Conservation (phyloP, 2,329 filamentous ascomycete species). For the Oidium heveae region DNA sequence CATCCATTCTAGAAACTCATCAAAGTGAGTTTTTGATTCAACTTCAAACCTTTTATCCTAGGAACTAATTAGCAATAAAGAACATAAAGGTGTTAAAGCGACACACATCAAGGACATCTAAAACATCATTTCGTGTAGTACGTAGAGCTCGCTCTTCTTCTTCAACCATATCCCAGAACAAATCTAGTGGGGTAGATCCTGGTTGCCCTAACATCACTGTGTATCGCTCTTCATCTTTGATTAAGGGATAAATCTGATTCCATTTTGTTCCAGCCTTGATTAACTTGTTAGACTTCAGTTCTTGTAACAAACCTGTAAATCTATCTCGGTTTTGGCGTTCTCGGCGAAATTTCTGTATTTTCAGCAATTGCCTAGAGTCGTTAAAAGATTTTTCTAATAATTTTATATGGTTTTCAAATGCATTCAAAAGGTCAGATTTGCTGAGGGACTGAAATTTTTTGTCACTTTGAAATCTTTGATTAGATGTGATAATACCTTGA, state of each 20-base stretch:
- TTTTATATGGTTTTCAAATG: too few relatives aligned
- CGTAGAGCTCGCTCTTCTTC: slow-evolving; percentile 79
- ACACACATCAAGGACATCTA: slow-evolving; percentile 71
- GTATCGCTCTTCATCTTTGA: slow-evolving; percentile 67
- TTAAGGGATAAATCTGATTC: slow-evolving; percentile 49
- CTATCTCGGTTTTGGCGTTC: slow-evolving; percentile 72
- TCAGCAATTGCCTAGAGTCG: too few relatives aligned
- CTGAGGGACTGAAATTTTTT: slow-evolving; percentile 66
- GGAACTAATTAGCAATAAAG: slow-evolving; percentile 15
- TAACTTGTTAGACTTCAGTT: slow-evolving; percentile 49
- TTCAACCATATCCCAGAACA: slow-evolving; percentile 91
- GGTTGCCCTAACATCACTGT: slow-evolving; percentile 56
- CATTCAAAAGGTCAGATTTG: slow-evolving; percentile 81
- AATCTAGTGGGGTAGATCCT: slow-evolving; percentile 65
- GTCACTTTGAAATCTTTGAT: slow-evolving; percentile 52
- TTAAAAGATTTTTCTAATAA: too few relatives aligned
- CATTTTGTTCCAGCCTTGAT: slow-evolving; percentile 83
- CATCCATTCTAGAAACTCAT: slow-evolving; percentile 67
- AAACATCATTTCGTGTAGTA: slow-evolving; percentile 53
- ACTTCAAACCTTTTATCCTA: slow-evolving; percentile 85
- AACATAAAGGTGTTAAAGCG: background rate
- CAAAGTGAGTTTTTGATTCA: slow-evolving; percentile 60
- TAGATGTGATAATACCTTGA: slow-evolving; percentile 54
- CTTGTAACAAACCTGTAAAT: slow-evolving; percentile 48
- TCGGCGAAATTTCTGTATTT: slow-evolving; percentile 51